A percentile compares a stretch with the other conserved stretches of the same genome.
These are phyloP conservation scores for Rhipidocladum racemiflorum DNA, from an alignment of 176 grass and related monocot species.

Conservation along the genomic window DNA sequence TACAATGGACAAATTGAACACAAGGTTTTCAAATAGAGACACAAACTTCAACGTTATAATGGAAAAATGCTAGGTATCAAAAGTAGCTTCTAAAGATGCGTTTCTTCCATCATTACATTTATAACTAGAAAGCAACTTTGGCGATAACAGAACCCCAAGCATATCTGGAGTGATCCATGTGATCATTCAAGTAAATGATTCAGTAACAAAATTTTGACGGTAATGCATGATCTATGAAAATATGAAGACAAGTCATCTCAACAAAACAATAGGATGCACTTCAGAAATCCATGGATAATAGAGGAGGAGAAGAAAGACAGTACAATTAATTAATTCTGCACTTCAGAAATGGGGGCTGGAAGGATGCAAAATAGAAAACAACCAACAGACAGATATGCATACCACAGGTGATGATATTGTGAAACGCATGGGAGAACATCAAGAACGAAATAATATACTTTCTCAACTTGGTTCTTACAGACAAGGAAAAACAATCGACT, in stretches of 20 bases:
- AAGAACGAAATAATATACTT: no score
- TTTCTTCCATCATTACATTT: neutral
- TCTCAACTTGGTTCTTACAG: no score
- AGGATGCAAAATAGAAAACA: no score
- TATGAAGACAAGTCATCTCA: neutral
- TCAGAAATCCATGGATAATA: no score
- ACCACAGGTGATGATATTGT: conserved; percentile 94
- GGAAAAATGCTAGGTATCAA: neutral
- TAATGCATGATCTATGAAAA: neutral
- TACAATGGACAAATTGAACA: no score
- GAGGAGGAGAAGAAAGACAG: conserved; percentile 12
- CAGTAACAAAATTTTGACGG: neutral
- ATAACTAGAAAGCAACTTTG: conserved; percentile 14
- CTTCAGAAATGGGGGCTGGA: no score
- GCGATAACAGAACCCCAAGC: neutral
- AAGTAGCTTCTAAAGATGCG: neutral
- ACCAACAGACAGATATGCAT: conserved; percentile 18
- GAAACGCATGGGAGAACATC: conserved; percentile 55
- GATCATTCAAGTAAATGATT: neutral
- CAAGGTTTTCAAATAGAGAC: neutral
- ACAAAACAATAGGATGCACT: conserved; percentile 14
- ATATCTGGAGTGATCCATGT: neutral
- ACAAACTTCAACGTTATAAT: neutral
- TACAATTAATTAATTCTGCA: neutral
- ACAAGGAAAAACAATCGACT: no score